A percentile compares a stretch with the other conserved stretches of the same genome.
phyloP scores from a whole-genome alignment of 768 basidiomycete genomes.

The Tylopilus cervinicoccineus region DNA sequence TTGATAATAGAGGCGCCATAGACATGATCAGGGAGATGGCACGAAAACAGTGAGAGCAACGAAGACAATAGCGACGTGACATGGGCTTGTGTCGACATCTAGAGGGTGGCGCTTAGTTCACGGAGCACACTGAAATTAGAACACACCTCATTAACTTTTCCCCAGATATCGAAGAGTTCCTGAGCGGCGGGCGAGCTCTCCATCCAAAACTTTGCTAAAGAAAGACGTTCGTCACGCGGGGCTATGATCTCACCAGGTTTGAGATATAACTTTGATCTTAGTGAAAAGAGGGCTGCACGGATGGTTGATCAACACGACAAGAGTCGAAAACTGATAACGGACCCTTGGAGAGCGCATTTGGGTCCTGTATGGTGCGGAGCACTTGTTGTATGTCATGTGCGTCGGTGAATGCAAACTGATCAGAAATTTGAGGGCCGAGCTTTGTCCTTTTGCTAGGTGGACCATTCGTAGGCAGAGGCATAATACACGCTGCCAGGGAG shows the following conservation, averaged over 20 bases:
- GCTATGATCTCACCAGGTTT: conserved; percentile 47
- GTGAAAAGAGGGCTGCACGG: conserved; percentile 39
- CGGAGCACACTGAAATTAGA: background rate
- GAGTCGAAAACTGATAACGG: background rate
- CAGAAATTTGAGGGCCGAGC: conserved; percentile 2
- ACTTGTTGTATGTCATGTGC: conserved; percentile 22
- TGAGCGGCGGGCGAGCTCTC: conserved; percentile 50
- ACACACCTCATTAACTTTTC: conserved; percentile 47
- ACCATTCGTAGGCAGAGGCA: conserved; percentile 11
- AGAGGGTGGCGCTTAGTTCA: conserved; percentile 9
- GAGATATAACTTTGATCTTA: conserved; percentile 55
- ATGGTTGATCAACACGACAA: background rate
- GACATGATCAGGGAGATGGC: conserved; percentile 65
- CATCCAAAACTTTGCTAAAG: conserved; percentile 61
- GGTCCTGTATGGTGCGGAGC: conserved; percentile 14
- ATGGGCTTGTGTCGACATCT: conserved; percentile 41
- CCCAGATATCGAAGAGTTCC: conserved; percentile 65
- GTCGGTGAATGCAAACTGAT: conserved; percentile 16
- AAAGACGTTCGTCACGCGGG: conserved; percentile 56
- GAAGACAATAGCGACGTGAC: conserved; percentile 54
- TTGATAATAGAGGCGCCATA: conserved; percentile 62
- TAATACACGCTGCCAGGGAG: conserved; percentile 9
- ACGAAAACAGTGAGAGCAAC: conserved; percentile 58
- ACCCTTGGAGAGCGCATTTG: conserved; percentile 23
- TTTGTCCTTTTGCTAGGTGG: conserved; percentile 25